These are phyloP conservation scores for Paraglomus brasilianum DNA, from an alignment of 192 early-diverging fungal genomes.

Conservation along the genomic window DNA sequence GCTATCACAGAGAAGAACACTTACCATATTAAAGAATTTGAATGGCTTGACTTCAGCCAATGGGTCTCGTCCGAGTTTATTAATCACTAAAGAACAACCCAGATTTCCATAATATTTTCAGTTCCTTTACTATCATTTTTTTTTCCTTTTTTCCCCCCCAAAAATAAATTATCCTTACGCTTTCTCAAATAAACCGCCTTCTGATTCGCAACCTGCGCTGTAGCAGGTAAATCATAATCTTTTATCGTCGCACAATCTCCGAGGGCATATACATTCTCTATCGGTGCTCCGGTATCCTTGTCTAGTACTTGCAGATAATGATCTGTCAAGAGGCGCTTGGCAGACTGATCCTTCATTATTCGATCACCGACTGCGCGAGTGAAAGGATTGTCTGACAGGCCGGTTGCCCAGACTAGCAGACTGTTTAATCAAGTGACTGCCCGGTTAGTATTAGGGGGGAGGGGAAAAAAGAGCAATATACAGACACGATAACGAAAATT, in stretches of 20 bases:
- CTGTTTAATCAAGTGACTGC: conserved; percentile 40
- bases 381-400: conserved; percentile 61
- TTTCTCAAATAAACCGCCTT: conserved; percentile 68
- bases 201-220: conserved; percentile 84
- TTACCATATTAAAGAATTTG: conserved; percentile 57
- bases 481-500: too few species aligned
- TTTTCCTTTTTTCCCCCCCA: too few species aligned
- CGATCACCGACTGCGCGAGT: conserved; percentile 46
- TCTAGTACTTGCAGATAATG: conserved; percentile 70
- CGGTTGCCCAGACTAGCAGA: conserved; percentile 85
- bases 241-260: conserved; percentile 90
- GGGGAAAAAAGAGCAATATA: too few species aligned
- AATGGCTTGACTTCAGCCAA: conserved; percentile 45
- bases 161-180: conserved; percentile 29
- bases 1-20: background rate
- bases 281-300: conserved; percentile 51
- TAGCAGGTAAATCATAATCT: conserved; percentile 72
- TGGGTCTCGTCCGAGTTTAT: conserved; percentile 39
- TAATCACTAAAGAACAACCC: conserved; percentile 33
- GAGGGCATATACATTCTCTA: conserved; percentile 71
- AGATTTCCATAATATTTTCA: too few species aligned
- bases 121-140: too few species aligned
- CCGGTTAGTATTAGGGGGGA: too few species aligned
- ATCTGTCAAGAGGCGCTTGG: conserved; percentile 68
- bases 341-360: conserved; percentile 38